phyloP scores from a whole-genome alignment of 257 asterid genomes.

The Petrea volubilis region DNA sequence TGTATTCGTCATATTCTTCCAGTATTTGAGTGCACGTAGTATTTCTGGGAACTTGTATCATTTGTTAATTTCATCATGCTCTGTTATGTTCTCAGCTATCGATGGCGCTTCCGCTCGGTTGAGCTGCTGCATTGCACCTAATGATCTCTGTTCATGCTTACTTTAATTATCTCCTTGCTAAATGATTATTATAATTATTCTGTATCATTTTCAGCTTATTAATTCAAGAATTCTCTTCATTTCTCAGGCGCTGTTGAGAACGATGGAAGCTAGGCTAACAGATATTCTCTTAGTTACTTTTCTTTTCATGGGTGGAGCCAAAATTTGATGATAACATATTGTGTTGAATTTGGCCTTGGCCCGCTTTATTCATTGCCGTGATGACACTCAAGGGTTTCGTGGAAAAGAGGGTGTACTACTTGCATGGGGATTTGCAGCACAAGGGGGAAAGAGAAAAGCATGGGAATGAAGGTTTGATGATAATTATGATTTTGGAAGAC shows the following conservation, averaged over 20 bases:
- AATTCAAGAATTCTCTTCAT: conserved; percentile 26
- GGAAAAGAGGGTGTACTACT: conserved; percentile 25
- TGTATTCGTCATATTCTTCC: neutral
- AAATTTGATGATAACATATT: conserved; percentile 19
- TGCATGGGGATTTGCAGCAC: conserved; percentile 47
- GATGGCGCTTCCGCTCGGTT: neutral
- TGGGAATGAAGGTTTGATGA: conserved; percentile 42
- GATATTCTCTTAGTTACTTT: conserved; percentile 23
- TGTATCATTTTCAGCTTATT: conserved; percentile 10
- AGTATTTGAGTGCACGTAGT: neutral
- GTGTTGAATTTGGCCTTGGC: conserved; percentile 20
- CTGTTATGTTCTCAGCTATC: neutral
- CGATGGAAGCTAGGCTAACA: conserved; percentile 30
- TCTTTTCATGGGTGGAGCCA: conserved; percentile 21
- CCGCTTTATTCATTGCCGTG: conserved; percentile 27
- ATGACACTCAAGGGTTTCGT: conserved; percentile 34
- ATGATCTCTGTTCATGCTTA: neutral
- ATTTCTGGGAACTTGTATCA: neutral
- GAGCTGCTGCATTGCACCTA: neutral
- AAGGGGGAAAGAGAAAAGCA: conserved; percentile 35
- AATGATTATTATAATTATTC: neutral
- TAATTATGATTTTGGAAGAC: conserved; percentile 36
- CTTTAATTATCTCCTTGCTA: neutral
- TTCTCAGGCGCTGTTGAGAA: conserved; percentile 26
- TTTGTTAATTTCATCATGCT: neutral